Conservation (phyloP, 305 asterid species). For the Coffea humblotiana region DNA sequence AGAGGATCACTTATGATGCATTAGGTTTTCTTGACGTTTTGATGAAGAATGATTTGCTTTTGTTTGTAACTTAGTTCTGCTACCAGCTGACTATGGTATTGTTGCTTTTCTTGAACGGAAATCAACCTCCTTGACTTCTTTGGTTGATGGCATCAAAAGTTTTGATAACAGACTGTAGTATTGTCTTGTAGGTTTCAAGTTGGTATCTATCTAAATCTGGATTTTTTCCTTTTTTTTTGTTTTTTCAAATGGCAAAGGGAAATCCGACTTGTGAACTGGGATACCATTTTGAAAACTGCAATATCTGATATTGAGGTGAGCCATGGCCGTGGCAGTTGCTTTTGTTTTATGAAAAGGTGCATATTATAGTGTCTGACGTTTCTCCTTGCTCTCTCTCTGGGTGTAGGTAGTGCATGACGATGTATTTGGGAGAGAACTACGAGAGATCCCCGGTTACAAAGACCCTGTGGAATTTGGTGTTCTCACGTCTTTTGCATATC, state of each 20-base stretch:
- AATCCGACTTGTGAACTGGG: conserved; percentile 95
- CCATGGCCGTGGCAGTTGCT: conserved; percentile 10
- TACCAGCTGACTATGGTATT: not conserved
- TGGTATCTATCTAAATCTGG: not conserved
- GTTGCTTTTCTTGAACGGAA: not conserved
- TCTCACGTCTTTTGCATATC: conserved; percentile 93
- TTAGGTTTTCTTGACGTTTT: not conserved
- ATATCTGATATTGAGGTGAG: conserved; percentile 95
- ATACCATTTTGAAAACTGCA: conserved; percentile 84
- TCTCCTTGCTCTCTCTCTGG: conserved; percentile 18
- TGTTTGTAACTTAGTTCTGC: not conserved
- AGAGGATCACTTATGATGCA: not conserved
- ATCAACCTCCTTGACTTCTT: not conserved
- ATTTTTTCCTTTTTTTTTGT: conserved; percentile 14
- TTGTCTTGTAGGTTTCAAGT: not conserved
- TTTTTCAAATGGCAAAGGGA: conserved; percentile 48
- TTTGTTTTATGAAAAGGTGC: conserved; percentile 9
- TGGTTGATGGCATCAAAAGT: not conserved
- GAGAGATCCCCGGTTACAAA: conserved; percentile 73
- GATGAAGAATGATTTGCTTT: not conserved
- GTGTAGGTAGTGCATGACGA: conserved; percentile 79
- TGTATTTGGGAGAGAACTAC: conserved; percentile 67
- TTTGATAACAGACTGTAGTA: not conserved
- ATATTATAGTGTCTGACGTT: conserved; percentile 22
- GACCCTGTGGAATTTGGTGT: conserved; percentile 87